Percentiles rank a stretch among this genome's conserved stretches.
Conservation (phyloP, 2,329 filamentous ascomycete species). For the Emergomyces pasteurianus region DNA sequence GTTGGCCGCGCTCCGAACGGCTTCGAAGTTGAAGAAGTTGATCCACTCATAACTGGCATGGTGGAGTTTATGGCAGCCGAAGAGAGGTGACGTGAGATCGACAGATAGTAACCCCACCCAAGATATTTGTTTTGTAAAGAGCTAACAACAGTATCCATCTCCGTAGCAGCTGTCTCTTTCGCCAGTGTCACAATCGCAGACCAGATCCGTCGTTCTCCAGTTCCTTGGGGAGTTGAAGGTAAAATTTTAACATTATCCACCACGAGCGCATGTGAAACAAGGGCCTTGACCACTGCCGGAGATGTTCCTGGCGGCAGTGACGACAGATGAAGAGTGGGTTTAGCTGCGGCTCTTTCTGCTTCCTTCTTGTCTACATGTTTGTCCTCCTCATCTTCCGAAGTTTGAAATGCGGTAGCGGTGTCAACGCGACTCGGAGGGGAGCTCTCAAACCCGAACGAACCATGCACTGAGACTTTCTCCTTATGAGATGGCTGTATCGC, state of each 20-base stretch:
- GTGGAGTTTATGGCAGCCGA: conserved; percentile 54
- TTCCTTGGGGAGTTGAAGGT: conserved; percentile 36
- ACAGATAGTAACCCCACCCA: conserved; percentile 72
- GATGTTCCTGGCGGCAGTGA: conserved; percentile 43
- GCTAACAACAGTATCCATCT: conserved; percentile 72
- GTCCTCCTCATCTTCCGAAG: conserved; percentile 34
- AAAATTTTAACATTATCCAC: conserved; percentile 66
- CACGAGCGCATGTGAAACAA: conserved; percentile 43
- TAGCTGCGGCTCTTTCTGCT: conserved; percentile 38
- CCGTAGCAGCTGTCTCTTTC: conserved; percentile 66
- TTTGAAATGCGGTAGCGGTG: conserved; percentile 29
- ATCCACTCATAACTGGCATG: conserved; percentile 35
- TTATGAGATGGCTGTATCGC: conserved; percentile 28
- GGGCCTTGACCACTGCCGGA: conserved; percentile 36
- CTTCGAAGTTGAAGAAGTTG: conserved; percentile 43
- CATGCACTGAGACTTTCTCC: conserved; percentile 21
- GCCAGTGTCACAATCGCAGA: conserved; percentile 72
- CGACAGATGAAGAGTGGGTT: conserved; percentile 44
- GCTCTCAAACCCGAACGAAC: conserved; percentile 32
- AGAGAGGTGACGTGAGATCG: conserved; percentile 69
- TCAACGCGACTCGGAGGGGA: conserved; percentile 17
- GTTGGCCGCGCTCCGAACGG: conserved; percentile 69
- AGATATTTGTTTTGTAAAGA: conserved; percentile 71
- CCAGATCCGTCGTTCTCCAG: conserved; percentile 54
- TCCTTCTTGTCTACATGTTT: conserved; percentile 28